Evolutionary conservation across 257 asterid genomes (phyloP).

Genomic region (Ilex asprella): DNA sequence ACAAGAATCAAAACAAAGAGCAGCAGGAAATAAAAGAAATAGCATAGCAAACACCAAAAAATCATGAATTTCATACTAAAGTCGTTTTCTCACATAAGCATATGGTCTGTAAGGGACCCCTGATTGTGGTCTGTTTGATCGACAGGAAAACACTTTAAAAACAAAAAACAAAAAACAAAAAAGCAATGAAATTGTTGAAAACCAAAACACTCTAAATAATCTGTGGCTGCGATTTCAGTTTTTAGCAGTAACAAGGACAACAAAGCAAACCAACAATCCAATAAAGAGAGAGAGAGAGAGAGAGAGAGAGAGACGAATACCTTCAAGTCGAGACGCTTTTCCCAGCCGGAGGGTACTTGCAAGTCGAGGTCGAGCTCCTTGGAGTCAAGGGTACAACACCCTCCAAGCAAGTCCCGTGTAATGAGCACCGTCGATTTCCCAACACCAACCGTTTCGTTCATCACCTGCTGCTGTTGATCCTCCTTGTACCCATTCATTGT

Average conservation of each 20-base stretch:
- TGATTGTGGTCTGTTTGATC: no score
- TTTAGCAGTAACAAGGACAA: background rate
- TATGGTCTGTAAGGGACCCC: no score
- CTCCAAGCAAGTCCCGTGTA: conserved; percentile 81
- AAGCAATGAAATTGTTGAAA: no score
- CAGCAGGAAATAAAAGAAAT: no score
- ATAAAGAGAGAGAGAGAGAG: background rate
- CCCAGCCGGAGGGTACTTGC: conserved; percentile 95
- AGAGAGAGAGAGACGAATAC: conserved; percentile 19
- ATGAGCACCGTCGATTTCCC: conserved; percentile 54
- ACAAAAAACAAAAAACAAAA: no score
- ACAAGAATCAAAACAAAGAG: no score
- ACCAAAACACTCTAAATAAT: no score
- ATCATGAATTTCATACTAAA: no score
- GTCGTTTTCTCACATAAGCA: no score
- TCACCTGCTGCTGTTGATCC: background rate
- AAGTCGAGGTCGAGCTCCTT: conserved; percentile 85
- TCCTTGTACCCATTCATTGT: conserved; percentile 16
- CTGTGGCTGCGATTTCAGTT: no score
- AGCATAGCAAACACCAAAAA: no score
- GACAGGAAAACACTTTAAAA: no score
- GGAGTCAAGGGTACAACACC: conserved; percentile 48
- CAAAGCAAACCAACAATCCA: background rate
- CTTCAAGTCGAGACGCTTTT: conserved; percentile 80
- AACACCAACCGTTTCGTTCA: conserved; percentile 21